Percentiles rank a stretch among this genome's conserved stretches.
Conservation (phyloP, 1,139 yeast genomes). For the Yamadazyma kanchanaburiensis region DNA sequence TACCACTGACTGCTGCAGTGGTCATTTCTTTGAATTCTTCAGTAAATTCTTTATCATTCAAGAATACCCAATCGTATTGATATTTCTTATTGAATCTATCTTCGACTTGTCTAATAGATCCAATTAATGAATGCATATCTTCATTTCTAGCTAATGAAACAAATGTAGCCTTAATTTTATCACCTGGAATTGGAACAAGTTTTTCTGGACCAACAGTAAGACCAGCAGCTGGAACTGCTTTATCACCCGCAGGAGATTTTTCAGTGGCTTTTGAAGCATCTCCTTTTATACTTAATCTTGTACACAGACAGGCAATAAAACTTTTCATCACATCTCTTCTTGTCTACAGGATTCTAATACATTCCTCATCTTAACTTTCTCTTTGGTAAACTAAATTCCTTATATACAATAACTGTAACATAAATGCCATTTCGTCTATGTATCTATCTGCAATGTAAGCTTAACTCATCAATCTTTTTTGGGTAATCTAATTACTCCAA, state of each 20-base stretch:
- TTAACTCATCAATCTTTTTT: no score
- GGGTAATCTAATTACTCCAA: no score
- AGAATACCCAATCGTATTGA: conserved; percentile 34
- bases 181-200: conserved; percentile 6
- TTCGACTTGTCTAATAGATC: conserved; percentile 64
- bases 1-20: conserved; percentile 20
- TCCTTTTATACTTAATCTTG: no score
- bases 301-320: no score
- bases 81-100: conserved; percentile 64
- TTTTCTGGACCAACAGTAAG: conserved; percentile 14
- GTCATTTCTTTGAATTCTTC: conserved; percentile 15
- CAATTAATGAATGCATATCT: conserved; percentile 57
- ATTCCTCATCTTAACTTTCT: no score
- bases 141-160: conserved; percentile 70
- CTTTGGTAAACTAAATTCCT: no score
- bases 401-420: no score
- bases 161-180: conserved; percentile 46
- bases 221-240: conserved; percentile 9
- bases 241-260: conserved; percentile 10
- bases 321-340: no score
- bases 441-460: no score
- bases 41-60: conserved; percentile 31
- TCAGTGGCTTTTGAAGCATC: conserved; percentile 6
- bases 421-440: no score
- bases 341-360: no score